These are phyloP conservation scores for Scheffersomyces amazonensis DNA, from an alignment of 805 yeast genomes.

Conservation along the genomic window DNA sequence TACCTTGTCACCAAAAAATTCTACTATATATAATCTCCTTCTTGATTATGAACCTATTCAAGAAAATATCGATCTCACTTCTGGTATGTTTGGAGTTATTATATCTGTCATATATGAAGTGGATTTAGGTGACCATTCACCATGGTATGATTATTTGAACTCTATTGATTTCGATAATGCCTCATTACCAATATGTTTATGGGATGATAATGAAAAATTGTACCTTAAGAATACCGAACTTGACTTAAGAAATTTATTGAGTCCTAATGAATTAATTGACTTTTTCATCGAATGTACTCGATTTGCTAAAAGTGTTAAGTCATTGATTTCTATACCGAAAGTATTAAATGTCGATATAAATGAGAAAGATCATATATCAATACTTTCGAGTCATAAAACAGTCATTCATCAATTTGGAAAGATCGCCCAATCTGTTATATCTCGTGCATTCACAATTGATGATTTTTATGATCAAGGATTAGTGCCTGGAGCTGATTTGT, in stretches of 20 bases:
- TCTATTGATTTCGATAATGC: slow-evolving; percentile 42
- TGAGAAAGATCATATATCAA: slow-evolving; percentile 18
- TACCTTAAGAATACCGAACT: slow-evolving; percentile 60
- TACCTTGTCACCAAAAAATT: slow-evolving; percentile 56
- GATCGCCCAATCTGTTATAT: slow-evolving; percentile 58
- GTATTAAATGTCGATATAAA: slow-evolving; percentile 20
- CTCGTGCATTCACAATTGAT: slow-evolving; percentile 83
- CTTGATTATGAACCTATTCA: slow-evolving; percentile 41
- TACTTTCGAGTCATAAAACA: slow-evolving; percentile 10
- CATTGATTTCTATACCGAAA: slow-evolving; percentile 32
- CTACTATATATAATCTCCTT: slow-evolving; percentile 64
- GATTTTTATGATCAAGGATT: slow-evolving; percentile 68
- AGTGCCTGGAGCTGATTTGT: slow-evolving; percentile 90
- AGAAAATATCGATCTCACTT: slow-evolving; percentile 31
- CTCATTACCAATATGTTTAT: slow-evolving; percentile 58
- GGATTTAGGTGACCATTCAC: slow-evolving; percentile 58
- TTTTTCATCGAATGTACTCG: slow-evolving; percentile 37
- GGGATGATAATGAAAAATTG: slow-evolving; percentile 51
- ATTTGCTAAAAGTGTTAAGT: slow-evolving; percentile 35
- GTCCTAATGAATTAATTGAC: slow-evolving; percentile 38
- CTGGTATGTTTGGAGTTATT: slow-evolving; percentile 65
- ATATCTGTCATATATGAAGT: slow-evolving; percentile 72
- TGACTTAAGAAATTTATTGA: slow-evolving; percentile 58
- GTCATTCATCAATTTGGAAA: slow-evolving; percentile 51
- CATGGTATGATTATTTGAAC: slow-evolving; percentile 70